Evolutionary conservation across 163 green algal species (phyloP).

Genomic region (Dunaliella salina): DNA sequence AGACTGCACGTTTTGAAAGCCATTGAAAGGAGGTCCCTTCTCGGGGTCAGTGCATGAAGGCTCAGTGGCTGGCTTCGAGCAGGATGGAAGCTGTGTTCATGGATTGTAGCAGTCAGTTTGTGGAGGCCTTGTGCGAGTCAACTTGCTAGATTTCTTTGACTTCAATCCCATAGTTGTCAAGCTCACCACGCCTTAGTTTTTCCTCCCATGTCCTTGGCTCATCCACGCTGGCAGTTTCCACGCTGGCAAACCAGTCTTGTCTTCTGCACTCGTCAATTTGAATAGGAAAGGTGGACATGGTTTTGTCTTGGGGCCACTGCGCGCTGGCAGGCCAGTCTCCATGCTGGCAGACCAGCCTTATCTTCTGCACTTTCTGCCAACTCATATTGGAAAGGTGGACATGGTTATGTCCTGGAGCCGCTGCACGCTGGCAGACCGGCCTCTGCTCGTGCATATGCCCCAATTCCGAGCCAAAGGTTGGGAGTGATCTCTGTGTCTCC

Average conservation of each 20-base stretch:
- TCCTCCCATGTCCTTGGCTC: background rate
- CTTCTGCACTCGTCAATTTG: background rate
- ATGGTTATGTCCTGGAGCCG: constrained; percentile 91
- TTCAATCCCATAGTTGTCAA: background rate
- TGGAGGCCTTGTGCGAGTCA: no score
- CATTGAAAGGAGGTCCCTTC: no score
- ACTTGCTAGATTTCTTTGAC: background rate
- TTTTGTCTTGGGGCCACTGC: constrained; percentile 93
- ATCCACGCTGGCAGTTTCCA: no score
- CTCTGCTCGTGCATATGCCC: constrained; percentile 45
- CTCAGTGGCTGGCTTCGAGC: no score
- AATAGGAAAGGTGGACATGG: constrained; percentile 70
- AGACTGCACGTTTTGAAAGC: no score
- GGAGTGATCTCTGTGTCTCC: constrained; percentile 85
- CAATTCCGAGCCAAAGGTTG: constrained; percentile 39
- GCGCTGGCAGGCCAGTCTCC: constrained; percentile 72
- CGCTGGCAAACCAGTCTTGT: no score
- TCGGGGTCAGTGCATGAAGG: no score
- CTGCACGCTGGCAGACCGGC: constrained; percentile 76
- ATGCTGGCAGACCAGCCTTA: no score
- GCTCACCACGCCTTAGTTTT: background rate
- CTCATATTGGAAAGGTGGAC: constrained; percentile 67
- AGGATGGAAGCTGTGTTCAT: no score
- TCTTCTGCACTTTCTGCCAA: no score
- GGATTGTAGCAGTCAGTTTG: no score